Evolutionary conservation across 106 monocot species (phyloP).

Genomic region (Allium cepa): DNA sequence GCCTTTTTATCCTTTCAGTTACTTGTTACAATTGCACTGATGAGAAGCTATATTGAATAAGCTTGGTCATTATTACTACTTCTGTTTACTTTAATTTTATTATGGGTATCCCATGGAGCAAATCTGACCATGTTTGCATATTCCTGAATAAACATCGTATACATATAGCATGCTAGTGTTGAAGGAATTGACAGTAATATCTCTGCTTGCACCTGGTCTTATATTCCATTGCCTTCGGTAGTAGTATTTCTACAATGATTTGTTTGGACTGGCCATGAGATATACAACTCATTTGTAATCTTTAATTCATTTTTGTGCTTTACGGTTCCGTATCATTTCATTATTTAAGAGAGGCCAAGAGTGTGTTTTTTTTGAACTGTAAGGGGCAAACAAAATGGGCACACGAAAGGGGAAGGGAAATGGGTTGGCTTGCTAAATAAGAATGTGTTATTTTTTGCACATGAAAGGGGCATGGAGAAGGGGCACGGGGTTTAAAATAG

Average conservation of each 20-base stretch:
- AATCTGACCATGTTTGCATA: slow-evolving; percentile 1
- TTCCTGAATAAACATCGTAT: neutral
- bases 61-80: neutral
- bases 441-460: too few species aligned
- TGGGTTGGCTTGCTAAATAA: too few species aligned
- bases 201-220: slow-evolving; percentile 13
- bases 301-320: too few species aligned
- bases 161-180: neutral
- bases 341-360: too few species aligned
- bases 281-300: neutral
- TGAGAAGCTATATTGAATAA: neutral
- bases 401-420: too few species aligned
- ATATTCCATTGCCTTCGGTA: slow-evolving; percentile 21
- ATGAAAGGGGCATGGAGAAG: too few species aligned
- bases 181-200: neutral
- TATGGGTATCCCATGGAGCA: neutral
- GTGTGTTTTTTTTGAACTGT: too few species aligned
- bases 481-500: too few species aligned
- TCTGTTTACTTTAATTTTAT: neutral
- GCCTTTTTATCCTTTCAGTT: neutral
- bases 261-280: slow-evolving; percentile 27
- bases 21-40: neutral
- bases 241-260: slow-evolving; percentile 11
- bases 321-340: too few species aligned
- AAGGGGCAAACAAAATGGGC: too few species aligned